A percentile compares a stretch with the other conserved stretches of the same genome.
These are phyloP conservation scores for Macrolepiota albuminosa DNA, from an alignment of 768 basidiomycete species.

Conservation along the genomic window DNA sequence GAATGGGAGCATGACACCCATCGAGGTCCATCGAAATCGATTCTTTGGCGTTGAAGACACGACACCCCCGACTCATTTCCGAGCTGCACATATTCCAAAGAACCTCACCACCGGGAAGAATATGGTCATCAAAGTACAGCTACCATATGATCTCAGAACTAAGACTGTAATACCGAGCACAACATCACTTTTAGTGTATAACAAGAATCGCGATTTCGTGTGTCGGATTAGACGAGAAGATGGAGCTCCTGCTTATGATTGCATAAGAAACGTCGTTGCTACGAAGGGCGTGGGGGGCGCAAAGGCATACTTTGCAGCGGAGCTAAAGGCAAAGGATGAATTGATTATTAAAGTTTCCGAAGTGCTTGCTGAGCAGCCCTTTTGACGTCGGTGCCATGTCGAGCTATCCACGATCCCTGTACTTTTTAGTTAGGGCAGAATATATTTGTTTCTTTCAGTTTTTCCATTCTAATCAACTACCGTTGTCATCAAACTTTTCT, in stretches of 20 bases:
- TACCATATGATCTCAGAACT: slow-evolving; percentile 25
- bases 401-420: background rate
- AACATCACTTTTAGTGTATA: slow-evolving; percentile 37
- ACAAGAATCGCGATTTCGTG: slow-evolving; percentile 48
- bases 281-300: slow-evolving; percentile 19
- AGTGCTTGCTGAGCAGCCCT: slow-evolving; percentile 52
- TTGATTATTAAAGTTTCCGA: slow-evolving; percentile 48
- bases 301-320: slow-evolving; percentile 55
- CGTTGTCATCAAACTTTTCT: too few species aligned
- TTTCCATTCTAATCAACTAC: too few species aligned
- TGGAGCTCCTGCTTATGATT: slow-evolving; percentile 33
- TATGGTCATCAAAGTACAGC: slow-evolving; percentile 52
- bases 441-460: too few species aligned
- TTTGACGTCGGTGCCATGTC: slow-evolving; percentile 22
- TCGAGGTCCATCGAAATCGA: slow-evolving; percentile 24
- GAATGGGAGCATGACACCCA: slow-evolving; percentile 13
- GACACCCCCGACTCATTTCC: slow-evolving; percentile 15
- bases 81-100: slow-evolving; percentile 21
- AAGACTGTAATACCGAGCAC: slow-evolving; percentile 2
- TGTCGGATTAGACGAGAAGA: slow-evolving; percentile 33
- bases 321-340: slow-evolving; percentile 40
- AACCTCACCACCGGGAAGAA: slow-evolving; percentile 25
- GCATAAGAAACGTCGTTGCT: slow-evolving; percentile 31
- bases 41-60: slow-evolving; percentile 23
- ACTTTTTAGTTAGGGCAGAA: too few species aligned